Evolutionary conservation across 1,284 basidiomycete genomes (phyloP), one percentile per base, ranked within the genome.

Genomic region (Mrakiaceae sp.): DNA sequence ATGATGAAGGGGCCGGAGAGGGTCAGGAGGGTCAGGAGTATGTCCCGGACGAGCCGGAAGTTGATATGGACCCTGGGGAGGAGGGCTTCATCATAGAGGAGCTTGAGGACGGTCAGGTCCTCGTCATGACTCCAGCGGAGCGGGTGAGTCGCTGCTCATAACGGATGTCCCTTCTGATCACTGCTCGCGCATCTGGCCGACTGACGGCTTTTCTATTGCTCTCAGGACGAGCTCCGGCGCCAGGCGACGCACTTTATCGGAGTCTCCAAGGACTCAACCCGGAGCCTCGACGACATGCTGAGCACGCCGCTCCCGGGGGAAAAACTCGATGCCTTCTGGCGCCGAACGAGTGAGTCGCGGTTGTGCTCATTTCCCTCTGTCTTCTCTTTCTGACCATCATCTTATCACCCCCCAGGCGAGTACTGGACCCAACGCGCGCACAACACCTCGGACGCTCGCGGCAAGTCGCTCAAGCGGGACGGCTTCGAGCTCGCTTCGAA

Each of bases 291-390:
- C 70, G 90, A 93, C 68, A 75, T 83, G 0, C 73, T 90, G 54
- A 87, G 86, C 66, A 94, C 91, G 0, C 93, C 93, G 0, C 79
- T 87, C 5, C 90, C 91, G 0, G 90, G 90, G n/a, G 93, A 96
- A 74, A 89, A 87, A 0, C 76, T 95, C 6, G 85, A 88, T 0
- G 80, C 82, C 74, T 95, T 95, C 75, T 96, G 93, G 72, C 84
- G 87, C 10, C 83, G 92, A 5, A 87, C 87, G 4, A 81, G 87
- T 84, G 73, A 70, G 84, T 78, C n/a, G 27, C 16, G 8, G 12
- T 58, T 53, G 3, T 40, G n/a, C 58, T 6, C 14, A 56, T 27
- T 14, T 51, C 46, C 39, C 3, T 42, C 40, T 47, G 11, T n/a
- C 10, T 50, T 44, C 10, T 60, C 58, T 6, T 2, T 27, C 40